Conservation (phyloP, 768 basidiomycete species). For the Roridomyces roridus region DNA sequence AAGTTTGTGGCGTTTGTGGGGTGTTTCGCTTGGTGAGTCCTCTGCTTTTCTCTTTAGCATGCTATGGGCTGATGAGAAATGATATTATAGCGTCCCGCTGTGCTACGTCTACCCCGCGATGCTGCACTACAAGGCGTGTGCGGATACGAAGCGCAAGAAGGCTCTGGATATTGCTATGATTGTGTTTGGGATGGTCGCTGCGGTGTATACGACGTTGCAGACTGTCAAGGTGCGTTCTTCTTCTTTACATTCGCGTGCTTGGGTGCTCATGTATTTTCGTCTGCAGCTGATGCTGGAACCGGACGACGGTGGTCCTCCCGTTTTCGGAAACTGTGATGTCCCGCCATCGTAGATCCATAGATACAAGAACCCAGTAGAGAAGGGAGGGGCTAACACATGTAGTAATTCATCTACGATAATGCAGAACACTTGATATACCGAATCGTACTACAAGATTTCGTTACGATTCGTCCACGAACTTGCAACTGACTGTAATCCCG, state of each 20-base stretch:
- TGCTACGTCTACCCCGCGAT: slow-evolving; percentile 95
- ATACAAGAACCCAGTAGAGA: neutral
- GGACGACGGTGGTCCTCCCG: slow-evolving; percentile 42
- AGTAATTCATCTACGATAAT: no score
- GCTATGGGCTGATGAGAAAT: neutral
- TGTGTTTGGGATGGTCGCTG: slow-evolving; percentile 74
- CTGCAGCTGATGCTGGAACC: slow-evolving; percentile 68
- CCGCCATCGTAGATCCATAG: slow-evolving; percentile 1
- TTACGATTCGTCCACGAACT: no score
- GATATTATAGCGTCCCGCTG: slow-evolving; percentile 75
- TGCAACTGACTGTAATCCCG: no score
- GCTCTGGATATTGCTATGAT: slow-evolving; percentile 74
- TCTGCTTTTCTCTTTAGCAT: neutral
- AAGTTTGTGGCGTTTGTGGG: slow-evolving; percentile 96
- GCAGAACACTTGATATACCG: no score
- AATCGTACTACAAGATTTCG: no score
- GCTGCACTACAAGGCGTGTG: slow-evolving; percentile 89
- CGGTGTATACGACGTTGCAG: slow-evolving; percentile 81
- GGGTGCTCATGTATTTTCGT: slow-evolving; percentile 13
- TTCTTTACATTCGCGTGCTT: neutral
- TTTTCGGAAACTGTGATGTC: slow-evolving; percentile 35
- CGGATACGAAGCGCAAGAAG: slow-evolving; percentile 72
- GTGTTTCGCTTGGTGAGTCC: slow-evolving; percentile 87
- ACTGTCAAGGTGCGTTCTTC: slow-evolving; percentile 65
- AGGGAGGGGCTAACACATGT: no score